Conservation (phyloP, 139 green algal species). For the Coelastrella sp. region DNA sequence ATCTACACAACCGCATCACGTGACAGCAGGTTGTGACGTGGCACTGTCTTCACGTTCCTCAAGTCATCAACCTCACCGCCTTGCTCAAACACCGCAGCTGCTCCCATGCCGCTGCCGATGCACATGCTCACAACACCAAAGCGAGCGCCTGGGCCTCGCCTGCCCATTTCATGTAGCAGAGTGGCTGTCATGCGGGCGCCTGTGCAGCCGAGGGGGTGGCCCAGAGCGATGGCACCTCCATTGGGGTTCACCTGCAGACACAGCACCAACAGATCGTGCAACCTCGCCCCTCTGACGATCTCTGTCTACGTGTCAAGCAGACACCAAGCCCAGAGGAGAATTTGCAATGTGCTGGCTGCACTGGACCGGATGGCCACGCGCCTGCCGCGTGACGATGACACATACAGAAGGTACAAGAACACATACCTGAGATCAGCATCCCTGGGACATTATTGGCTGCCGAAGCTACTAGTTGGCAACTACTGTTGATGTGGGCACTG, state of each 20-base stretch:
- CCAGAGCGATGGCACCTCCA: conserved; percentile 97
- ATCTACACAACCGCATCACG: conserved; percentile 23
- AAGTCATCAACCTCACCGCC: conserved; percentile 48
- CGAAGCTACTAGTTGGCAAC: too few species aligned
- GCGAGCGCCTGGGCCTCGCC: conserved; percentile 81
- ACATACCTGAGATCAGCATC: not conserved
- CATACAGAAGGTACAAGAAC: not conserved
- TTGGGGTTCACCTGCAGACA: conserved; percentile 90
- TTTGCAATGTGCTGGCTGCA: too few species aligned
- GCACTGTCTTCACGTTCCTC: conserved; percentile 7
- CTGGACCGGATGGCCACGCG: too few species aligned
- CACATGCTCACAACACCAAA: conserved; percentile 99
- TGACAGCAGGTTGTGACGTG: conserved; percentile 33
- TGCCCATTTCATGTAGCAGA: conserved; percentile 96
- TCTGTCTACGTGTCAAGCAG: too few species aligned
- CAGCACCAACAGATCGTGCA: too few species aligned
- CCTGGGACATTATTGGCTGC: too few species aligned
- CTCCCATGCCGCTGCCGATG: conserved; percentile 97
- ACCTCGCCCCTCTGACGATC: too few species aligned
- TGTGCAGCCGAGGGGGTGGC: conserved; percentile 94
- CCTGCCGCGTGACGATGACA: too few species aligned
- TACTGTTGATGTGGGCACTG: too few species aligned
- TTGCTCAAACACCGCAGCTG: conserved; percentile 91
- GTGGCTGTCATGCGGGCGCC: conserved; percentile 91
- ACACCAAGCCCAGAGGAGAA: too few species aligned